Base-by-base conservation (phyloP, 306 rosid genomes). In the Cercis canadensis region DNA sequence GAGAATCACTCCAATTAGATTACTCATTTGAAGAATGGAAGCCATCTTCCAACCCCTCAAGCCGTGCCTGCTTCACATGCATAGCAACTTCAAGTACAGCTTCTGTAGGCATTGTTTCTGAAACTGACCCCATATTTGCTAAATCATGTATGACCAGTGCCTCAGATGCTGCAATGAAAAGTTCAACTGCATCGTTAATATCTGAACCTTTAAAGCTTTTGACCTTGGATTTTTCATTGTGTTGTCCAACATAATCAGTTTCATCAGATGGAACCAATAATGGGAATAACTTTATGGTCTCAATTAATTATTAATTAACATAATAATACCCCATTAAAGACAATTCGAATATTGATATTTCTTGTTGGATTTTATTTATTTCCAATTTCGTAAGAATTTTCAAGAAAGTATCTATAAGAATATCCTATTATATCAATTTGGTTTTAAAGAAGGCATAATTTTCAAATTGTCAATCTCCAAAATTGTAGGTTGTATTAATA, bases 111-210 rank as follows among this genome's bases (percentile, higher is more conserved):
- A 80, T 33, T 75, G 72, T 74, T 70, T 87, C 84, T 31, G 65
- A 61, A 73, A 69, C 69, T 63, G 79, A 60, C 66, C 61, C 89
- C 78, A 37, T 57, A 73, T 82, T 81, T 24, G 75, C 76, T 58
- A 83, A 65, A 67, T 90, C 96, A 70, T 93, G 86, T 77, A 93
- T 87, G 76, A 84, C 92, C 75, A 93, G 41, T 79, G 96, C 97
- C 76, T 93, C 98, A 50, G 98, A 93, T 71, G 98, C 98, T 11
- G 83, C 89, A 71, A 88, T 77, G 57, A 88, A 90, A 44, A 90
- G 90, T 58, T 93, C 88, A 70, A 88, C 84, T 67, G 92, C 92
- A 78, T 80, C 75, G 52, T 79, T 71, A 73, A 82, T 69, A 66
- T 79, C 88, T 68, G 76, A 70, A 81, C 43, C 76, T 81, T 78